Conservation (phyloP, 2,329 filamentous ascomycete species). For the Pseudonectria buxi region DNA sequence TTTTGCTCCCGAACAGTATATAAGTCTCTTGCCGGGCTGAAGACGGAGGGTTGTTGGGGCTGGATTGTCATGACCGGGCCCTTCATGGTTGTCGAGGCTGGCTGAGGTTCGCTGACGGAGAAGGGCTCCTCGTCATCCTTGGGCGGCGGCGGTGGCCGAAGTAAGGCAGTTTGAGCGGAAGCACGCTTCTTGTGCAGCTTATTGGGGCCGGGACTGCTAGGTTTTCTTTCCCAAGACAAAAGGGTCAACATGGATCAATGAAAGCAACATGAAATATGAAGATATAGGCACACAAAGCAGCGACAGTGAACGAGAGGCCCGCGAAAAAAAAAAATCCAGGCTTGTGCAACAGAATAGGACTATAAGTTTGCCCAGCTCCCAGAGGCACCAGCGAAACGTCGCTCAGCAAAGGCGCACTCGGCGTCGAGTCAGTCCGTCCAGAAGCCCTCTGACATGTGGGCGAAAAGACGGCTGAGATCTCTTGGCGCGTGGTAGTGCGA, state of each 20-base stretch:
- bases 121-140: conserved; percentile 3
- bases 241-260: not conserved
- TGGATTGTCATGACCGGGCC: conserved; percentile 15
- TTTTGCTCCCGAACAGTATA: conserved; percentile 11
- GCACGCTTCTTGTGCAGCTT: conserved; percentile 19
- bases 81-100: conserved; percentile 13
- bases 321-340: no score
- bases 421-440: conserved; percentile 13
- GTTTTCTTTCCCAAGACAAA: not conserved
- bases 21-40: conserved; percentile 12
- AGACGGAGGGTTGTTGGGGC: conserved; percentile 15
- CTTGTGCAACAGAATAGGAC: conserved; percentile 1
- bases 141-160: conserved; percentile 1
- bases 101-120: conserved; percentile 6
- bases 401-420: conserved; percentile 18
- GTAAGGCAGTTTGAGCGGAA: conserved; percentile 12
- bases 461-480: conserved; percentile 9
- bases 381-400: conserved; percentile 3
- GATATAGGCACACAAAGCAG: no score
- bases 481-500: conserved; percentile 16
- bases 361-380: conserved; percentile 6
- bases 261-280: no score
- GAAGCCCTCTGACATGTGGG: conserved; percentile 20
- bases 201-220: conserved; percentile 19
- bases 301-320: no score